phyloP scores from a whole-genome alignment of 1,284 basidiomycete genomes.

The Leccinum pachyderme region DNA sequence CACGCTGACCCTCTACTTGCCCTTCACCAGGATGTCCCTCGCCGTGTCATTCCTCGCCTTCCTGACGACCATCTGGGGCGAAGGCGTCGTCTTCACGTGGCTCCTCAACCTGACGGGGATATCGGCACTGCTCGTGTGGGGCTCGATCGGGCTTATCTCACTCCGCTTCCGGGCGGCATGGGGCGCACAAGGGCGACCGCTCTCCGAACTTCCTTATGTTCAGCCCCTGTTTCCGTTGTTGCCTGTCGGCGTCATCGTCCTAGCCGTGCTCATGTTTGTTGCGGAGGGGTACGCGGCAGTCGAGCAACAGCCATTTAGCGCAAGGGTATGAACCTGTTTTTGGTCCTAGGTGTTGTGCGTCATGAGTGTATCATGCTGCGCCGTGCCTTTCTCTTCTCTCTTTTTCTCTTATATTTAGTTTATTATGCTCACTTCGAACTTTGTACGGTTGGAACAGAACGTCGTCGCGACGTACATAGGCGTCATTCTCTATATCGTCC shows the following conservation, averaged over 20 bases:
- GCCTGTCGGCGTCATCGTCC: conserved; percentile 41
- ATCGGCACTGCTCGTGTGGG: conserved; percentile 68
- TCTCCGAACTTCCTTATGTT: conserved; percentile 45
- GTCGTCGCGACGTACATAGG: conserved; percentile 44
- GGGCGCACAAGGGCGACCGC: conserved; percentile 37
- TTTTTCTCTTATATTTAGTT: not conserved
- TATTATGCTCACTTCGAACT: not conserved
- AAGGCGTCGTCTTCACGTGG: conserved; percentile 55
- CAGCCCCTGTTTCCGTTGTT: conserved; percentile 51
- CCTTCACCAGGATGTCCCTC: conserved; percentile 40
- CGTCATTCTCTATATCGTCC: conserved; percentile 34
- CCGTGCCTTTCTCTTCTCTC: not conserved
- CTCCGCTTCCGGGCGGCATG: conserved; percentile 51
- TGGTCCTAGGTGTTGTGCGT: not conserved
- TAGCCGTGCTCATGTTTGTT: conserved; percentile 47
- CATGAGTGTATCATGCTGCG: not conserved
- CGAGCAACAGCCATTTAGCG: conserved; percentile 34
- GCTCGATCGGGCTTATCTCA: conserved; percentile 52
- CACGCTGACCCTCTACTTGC: conserved; percentile 1
- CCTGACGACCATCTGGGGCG: conserved; percentile 55
- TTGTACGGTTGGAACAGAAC: conserved; percentile 29
- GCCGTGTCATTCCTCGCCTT: conserved; percentile 49
- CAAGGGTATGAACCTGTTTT: conserved; percentile 26
- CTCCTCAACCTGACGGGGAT: conserved; percentile 68
- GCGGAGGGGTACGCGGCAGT: conserved; percentile 50